These are phyloP conservation scores for Gossypioides kirkii DNA, from an alignment of 345 rosid species.

Conservation along the genomic window DNA sequence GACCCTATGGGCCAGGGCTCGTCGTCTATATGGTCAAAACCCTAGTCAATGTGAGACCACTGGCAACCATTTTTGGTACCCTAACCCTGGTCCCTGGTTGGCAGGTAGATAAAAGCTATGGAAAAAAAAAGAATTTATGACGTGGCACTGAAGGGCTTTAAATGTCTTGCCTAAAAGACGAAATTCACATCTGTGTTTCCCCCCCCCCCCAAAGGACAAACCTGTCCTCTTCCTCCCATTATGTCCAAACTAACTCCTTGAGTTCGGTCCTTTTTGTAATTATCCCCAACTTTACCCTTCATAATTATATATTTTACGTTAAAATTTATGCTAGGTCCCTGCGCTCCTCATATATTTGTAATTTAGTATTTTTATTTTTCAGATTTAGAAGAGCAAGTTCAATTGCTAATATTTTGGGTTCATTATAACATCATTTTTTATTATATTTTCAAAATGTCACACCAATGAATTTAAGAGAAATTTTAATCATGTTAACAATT, in stretches of 20 bases:
- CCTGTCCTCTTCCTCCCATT: constrained; percentile 15
- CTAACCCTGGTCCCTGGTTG: constrained; percentile 21
- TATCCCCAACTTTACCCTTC: not conserved
- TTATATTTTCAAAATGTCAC: too few species aligned
- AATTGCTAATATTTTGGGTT: too few species aligned
- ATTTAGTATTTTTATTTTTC: too few species aligned
- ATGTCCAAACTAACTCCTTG: not conserved
- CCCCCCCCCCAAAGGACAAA: constrained; percentile 14
- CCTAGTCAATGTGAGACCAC: constrained; percentile 25
- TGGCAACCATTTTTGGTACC: not conserved
- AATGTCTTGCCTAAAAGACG: constrained; percentile 23
- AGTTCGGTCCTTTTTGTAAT: not conserved
- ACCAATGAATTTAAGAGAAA: too few species aligned
- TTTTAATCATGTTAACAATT: too few species aligned
- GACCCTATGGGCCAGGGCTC: constrained; percentile 15
- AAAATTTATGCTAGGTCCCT: too few species aligned
- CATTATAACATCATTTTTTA: too few species aligned
- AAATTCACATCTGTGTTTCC: constrained; percentile 17
- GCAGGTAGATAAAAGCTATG: constrained; percentile 8
- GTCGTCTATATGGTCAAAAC: constrained; percentile 27
- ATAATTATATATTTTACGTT: too few species aligned
- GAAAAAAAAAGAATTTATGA: constrained; percentile 12
- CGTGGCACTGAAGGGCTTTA: constrained; percentile 15
- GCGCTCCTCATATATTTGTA: too few species aligned
- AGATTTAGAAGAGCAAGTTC: too few species aligned